Percentiles rank a stretch among this genome's conserved stretches.
Conservation (phyloP, 2,329 filamentous ascomycete species). For the Paracoccidioides brasiliensis region DNA sequence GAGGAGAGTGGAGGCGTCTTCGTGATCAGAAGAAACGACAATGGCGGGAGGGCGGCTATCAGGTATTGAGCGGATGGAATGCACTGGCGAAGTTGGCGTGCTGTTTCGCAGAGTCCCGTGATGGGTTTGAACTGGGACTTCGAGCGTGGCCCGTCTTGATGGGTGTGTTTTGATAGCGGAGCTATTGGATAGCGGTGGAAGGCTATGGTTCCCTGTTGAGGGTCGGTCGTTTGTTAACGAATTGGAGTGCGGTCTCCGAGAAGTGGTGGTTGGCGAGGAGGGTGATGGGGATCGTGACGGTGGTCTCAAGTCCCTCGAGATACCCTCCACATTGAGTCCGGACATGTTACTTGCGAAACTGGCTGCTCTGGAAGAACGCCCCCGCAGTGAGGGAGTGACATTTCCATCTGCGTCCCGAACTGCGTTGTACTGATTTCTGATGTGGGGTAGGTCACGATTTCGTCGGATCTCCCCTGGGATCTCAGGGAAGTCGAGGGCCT, state of each 20-base stretch:
- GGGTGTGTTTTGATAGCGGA: not conserved
- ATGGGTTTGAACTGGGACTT: conserved; percentile 13
- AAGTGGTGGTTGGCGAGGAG: conserved; percentile 8
- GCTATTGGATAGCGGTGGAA: not conserved
- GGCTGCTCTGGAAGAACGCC: conserved; percentile 21
- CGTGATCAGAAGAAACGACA: conserved; percentile 6
- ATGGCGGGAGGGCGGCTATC: conserved; percentile 7
- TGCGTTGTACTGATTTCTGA: conserved; percentile 30
- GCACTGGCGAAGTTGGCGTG: not conserved
- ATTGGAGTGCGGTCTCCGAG: conserved; percentile 9
- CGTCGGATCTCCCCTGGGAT: conserved; percentile 41
- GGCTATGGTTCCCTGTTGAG: conserved; percentile 9
- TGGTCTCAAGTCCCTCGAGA: conserved; percentile 6
- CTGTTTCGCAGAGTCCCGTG: conserved; percentile 6
- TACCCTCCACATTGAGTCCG: conserved; percentile 16
- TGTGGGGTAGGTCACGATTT: conserved; percentile 30
- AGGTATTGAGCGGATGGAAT: not conserved
- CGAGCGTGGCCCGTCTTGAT: conserved; percentile 13
- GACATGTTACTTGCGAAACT: conserved; percentile 26
- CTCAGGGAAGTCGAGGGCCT: conserved; percentile 40
- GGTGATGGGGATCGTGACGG: conserved; percentile 10
- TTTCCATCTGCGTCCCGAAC: conserved; percentile 1
- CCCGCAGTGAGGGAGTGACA: not conserved
- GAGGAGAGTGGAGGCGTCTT: not conserved
- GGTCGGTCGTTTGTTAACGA: conserved; percentile 11